Evolutionary conservation across 1,284 basidiomycete species (phyloP), one percentile per base, ranked within the genome.

Genomic region (Boletus sp.): DNA sequence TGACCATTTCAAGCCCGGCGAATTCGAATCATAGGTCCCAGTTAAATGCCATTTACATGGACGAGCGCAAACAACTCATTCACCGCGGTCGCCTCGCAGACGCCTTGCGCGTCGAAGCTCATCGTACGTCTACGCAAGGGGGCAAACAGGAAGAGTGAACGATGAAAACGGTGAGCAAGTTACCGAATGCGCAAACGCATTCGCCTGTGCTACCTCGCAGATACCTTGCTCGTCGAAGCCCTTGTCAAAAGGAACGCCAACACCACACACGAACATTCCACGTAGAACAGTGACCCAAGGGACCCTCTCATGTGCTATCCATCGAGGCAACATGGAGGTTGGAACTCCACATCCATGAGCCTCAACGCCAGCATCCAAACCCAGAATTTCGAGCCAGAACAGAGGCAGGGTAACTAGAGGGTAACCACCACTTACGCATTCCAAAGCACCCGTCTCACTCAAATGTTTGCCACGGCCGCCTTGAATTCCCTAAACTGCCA

Each of bases 401-500:
- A 7, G 40, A 37, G 35, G n/a, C 23, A 27, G 41, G 40, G 22
- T 9, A 23, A 26, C 17, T 17, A 30, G 34, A 34, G 22, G 14
- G 17, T 20, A 36, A 27, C 2, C 6, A 32, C 7, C 25, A 70
- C 75, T 52, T 51, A 80, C 78, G 79, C 64, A 57, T 84, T 84
- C 83, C 83, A 86, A 46, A 75, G 85, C 0, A 80, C 45, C 76
- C 69, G 8, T 74, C 69, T 10, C 79, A 70, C 60, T 78, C 76
- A 52, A 72, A 76, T 10, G 56, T 65, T 57, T 90, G 85, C 66
- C 14, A 88, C 66, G 36, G 82, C 68, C 4, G 69, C 66, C 60
- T 80, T 83, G 51, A 88, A 68, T 38, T 83, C 76, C 5, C 69
- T 56, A 27, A 90, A 59, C 43, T 70, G 74, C 77, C 81, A 88